Evolutionary conservation across 805 yeast genomes (phyloP).

Genomic region (Metschnikowia matae): DNA sequence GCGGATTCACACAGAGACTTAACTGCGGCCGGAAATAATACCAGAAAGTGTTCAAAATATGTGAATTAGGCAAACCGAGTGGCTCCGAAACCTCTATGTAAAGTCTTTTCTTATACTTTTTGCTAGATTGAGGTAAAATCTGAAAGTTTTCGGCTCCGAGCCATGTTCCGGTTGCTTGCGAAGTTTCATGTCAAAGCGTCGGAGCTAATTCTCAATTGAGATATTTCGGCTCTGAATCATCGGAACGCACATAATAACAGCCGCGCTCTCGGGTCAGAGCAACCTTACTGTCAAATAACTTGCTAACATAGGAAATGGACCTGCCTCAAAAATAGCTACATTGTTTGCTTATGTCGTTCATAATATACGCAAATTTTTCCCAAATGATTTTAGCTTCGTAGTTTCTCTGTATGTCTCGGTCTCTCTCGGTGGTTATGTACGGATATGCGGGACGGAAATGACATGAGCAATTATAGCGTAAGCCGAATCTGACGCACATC

Average conservation of each 20-base stretch:
- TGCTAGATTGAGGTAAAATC: neutral
- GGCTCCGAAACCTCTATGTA: no score
- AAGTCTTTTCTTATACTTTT: no score
- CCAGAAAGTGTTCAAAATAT: neutral
- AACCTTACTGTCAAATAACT: neutral
- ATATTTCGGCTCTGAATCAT: neutral
- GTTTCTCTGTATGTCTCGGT: neutral
- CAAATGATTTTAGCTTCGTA: no score
- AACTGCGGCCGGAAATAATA: neutral
- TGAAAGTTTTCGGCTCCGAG: neutral
- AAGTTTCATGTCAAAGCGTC: neutral
- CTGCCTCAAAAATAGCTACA: neutral
- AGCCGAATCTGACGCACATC: conserved; percentile 1
- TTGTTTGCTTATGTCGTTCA: neutral
- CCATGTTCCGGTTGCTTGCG: neutral
- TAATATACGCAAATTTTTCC: neutral
- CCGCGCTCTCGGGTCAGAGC: conserved; percentile 2
- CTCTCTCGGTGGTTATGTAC: neutral
- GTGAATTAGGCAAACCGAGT: neutral
- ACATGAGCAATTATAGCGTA: conserved; percentile 2
- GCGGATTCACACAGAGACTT: neutral
- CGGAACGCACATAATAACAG: conserved; percentile 3
- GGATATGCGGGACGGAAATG: conserved; percentile 1
- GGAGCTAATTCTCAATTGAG: conserved; percentile 1
- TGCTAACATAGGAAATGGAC: neutral